phyloP scores from a whole-genome alignment of 441 rosid species.

The Cnidoscolus chayamansa region DNA sequence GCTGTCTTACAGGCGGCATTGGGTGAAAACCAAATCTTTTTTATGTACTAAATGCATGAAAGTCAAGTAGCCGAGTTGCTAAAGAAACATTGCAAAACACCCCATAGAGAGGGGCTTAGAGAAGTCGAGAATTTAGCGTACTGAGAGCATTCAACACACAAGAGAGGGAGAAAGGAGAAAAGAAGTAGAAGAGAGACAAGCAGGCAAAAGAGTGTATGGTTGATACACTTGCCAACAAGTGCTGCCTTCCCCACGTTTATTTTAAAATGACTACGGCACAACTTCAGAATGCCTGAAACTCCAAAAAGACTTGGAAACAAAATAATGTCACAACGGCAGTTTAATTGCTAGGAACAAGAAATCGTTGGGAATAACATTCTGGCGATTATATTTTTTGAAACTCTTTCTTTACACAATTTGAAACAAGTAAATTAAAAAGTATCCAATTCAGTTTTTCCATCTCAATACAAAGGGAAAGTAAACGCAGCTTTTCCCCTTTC shows the following conservation, averaged over 20 bases:
- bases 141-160: background rate
- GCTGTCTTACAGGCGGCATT: no score
- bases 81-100: background rate
- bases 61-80: background rate
- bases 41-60: background rate
- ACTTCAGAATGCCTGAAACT: constrained; percentile 19
- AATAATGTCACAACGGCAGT: background rate
- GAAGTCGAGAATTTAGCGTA: background rate
- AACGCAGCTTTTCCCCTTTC: constrained; percentile 31
- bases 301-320: constrained; percentile 4
- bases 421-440: constrained; percentile 35
- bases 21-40: background rate
- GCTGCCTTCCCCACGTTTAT: background rate
- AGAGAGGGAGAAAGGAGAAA: background rate
- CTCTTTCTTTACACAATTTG: constrained; percentile 46
- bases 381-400: constrained; percentile 17
- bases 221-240: background rate
- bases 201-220: background rate
- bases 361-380: background rate
- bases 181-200: no score
- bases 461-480: constrained; percentile 41
- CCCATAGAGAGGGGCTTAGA: background rate
- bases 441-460: constrained; percentile 29
- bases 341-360: background rate
- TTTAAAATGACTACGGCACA: background rate